Conservation (phyloP, 257 asterid genomes). For the Mentha longifolia region DNA sequence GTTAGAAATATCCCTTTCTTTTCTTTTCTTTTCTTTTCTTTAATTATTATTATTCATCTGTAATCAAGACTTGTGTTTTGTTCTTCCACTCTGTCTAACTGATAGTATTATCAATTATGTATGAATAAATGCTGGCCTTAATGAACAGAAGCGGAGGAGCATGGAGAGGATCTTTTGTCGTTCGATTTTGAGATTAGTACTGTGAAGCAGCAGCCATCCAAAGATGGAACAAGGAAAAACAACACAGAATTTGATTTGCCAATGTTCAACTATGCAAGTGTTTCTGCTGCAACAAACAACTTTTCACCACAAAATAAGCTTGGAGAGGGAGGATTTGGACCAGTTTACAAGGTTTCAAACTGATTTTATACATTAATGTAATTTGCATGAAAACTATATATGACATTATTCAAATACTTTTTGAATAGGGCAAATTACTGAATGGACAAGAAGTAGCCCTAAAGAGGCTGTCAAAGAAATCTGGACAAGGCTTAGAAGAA, state of each 20-base stretch:
- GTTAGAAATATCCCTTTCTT: slow-evolving; percentile 1
- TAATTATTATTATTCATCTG: too few species aligned
- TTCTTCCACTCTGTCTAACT: neutral
- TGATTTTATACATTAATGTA: neutral
- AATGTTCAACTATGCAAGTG: slow-evolving; percentile 50
- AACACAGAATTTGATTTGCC: slow-evolving; percentile 42
- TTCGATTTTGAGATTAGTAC: slow-evolving; percentile 37
- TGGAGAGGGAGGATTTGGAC: slow-evolving; percentile 70
- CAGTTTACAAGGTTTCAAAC: slow-evolving; percentile 52
- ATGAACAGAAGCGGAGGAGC: slow-evolving; percentile 37
- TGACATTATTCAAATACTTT: neutral
- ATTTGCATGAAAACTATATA: too few species aligned
- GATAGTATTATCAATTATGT: too few species aligned
- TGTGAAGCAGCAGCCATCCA: slow-evolving; percentile 11
- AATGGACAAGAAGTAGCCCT: slow-evolving; percentile 51
- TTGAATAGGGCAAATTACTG: slow-evolving; percentile 40
- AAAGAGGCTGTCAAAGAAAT: slow-evolving; percentile 51
- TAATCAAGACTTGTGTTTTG: neutral
- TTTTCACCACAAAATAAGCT: slow-evolving; percentile 49
- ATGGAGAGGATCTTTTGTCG: slow-evolving; percentile 45
- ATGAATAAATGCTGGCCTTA: slow-evolving; percentile 9
- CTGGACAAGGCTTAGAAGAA: slow-evolving; percentile 51
- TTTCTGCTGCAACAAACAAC: slow-evolving; percentile 48
- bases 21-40: too few species aligned
- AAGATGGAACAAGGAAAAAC: slow-evolving; percentile 27